Evolutionary conservation across 2,329 filamentous ascomycete genomes (phyloP).

Genomic region (Penicillium sp.): DNA sequence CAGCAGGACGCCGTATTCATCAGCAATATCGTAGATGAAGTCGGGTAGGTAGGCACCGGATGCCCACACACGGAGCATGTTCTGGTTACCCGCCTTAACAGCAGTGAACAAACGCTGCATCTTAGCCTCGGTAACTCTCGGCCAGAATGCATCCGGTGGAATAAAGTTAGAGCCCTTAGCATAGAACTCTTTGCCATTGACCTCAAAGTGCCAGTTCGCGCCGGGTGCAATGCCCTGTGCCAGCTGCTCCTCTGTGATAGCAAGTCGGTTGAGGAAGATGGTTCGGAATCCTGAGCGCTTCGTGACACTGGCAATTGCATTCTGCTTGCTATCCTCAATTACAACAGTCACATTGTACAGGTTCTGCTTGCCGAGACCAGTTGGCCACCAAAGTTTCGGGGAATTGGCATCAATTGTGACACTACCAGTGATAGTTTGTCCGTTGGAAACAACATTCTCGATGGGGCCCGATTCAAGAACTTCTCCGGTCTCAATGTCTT

Average conservation of each 20-base stretch:
- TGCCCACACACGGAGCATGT: conserved; percentile 64
- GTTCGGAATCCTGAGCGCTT: conserved; percentile 62
- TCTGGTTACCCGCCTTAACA: conserved; percentile 59
- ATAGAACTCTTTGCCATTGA: conserved; percentile 64
- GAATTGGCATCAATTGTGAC: conserved; percentile 43
- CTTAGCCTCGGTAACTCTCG: conserved; percentile 53
- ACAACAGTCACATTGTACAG: conserved; percentile 57
- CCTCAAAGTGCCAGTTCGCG: conserved; percentile 63
- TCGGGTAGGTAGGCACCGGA: conserved; percentile 60
- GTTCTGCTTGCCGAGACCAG: conserved; percentile 55
- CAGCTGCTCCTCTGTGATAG: conserved; percentile 54
- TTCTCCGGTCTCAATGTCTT: conserved; percentile 40
- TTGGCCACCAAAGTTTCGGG: conserved; percentile 62
- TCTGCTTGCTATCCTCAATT: conserved; percentile 39
- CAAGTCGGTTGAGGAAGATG: conserved; percentile 57
- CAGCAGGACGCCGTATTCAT: conserved; percentile 59
- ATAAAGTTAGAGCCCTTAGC: conserved; percentile 65
- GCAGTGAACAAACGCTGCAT: conserved; percentile 56
- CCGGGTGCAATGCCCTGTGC: conserved; percentile 55
- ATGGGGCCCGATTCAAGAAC: conserved; percentile 41
- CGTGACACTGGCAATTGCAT: conserved; percentile 45
- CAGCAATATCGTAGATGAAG: conserved; percentile 62
- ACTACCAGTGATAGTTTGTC: conserved; percentile 50
- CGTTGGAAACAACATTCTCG: conserved; percentile 41
- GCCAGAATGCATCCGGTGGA: conserved; percentile 62